Percentiles rank a stretch among this genome's conserved stretches.
These are phyloP conservation scores for Blastobotrys proliferans DNA, from an alignment of 1,139 yeast genomes.

Conservation along the genomic window DNA sequence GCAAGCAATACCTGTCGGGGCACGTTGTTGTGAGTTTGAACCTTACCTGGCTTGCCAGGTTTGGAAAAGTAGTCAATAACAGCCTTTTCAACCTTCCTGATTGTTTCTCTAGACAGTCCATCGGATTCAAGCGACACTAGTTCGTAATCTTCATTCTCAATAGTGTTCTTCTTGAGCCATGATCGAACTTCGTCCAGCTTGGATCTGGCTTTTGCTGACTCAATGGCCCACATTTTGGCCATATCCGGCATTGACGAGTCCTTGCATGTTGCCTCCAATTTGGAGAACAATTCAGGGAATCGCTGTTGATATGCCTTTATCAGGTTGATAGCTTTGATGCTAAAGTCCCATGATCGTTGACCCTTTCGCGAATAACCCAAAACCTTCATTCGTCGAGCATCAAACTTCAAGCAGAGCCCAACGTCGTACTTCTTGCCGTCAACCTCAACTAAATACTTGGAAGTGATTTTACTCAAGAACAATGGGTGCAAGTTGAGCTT, in stretches of 20 bases:
- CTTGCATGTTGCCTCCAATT: slow-evolving; percentile 31
- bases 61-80: slow-evolving; percentile 43
- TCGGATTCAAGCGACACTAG: slow-evolving; percentile 77
- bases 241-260: slow-evolving; percentile 41
- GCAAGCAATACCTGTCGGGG: slow-evolving; percentile 81
- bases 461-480: slow-evolving; percentile 72
- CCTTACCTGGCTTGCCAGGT: slow-evolving; percentile 18
- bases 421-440: slow-evolving; percentile 58
- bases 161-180: slow-evolving; percentile 43
- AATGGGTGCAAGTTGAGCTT: slow-evolving; percentile 55
- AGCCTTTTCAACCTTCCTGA: slow-evolving; percentile 62
- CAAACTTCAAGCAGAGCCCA: slow-evolving; percentile 84
- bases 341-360: slow-evolving; percentile 77
- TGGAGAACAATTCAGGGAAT: slow-evolving; percentile 60
- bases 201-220: slow-evolving; percentile 42
- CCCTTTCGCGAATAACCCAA: slow-evolving; percentile 76
- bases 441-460: slow-evolving; percentile 61
- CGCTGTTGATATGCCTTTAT: slow-evolving; percentile 55
- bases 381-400: slow-evolving; percentile 73
- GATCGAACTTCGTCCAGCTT: slow-evolving; percentile 35
- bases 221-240: slow-evolving; percentile 40
- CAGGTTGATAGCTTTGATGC: slow-evolving; percentile 67
- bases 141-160: slow-evolving; percentile 48
- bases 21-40: slow-evolving; percentile 51
- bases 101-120: slow-evolving; percentile 63